Conservation (phyloP, 148 eudicot genomes). For the Arbutus unedo region DNA sequence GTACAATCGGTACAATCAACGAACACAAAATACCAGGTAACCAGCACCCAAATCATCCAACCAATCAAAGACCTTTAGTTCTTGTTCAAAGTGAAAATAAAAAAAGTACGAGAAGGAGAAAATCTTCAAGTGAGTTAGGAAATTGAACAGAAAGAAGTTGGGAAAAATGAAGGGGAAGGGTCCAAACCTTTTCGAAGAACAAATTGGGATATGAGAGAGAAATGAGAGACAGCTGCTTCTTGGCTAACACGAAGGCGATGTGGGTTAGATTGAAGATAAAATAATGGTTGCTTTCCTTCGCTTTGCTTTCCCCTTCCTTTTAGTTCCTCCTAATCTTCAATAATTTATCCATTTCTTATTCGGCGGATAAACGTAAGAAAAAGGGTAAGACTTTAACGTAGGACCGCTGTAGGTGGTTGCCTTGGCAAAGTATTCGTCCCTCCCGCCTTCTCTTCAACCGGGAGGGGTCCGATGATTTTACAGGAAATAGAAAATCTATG, state of each 20-base stretch:
- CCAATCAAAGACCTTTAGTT: constrained; percentile 10
- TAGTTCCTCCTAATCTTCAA: neutral
- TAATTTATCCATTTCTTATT: neutral
- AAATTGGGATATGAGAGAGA: neutral
- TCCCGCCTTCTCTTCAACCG: no score
- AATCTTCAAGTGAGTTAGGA: neutral
- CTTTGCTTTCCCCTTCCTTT: constrained; percentile 2
- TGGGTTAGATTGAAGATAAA: constrained; percentile 15
- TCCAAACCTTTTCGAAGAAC: constrained; percentile 15
- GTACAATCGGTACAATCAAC: no score
- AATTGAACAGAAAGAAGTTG: neutral
- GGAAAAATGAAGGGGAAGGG: neutral
- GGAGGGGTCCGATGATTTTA: no score
- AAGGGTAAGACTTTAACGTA: neutral
- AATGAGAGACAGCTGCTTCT: neutral
- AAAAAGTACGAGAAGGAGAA: neutral
- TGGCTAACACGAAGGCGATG: neutral
- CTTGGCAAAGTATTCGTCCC: no score
- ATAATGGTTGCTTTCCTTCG: neutral
- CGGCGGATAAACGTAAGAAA: neutral
- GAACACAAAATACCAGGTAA: no score
- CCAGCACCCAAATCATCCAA: constrained; percentile 1
- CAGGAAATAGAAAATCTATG: no score
- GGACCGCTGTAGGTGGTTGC: no score
- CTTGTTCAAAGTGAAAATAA: neutral